Base-by-base conservation (phyloP, 78 protist species). In the Polysphondylium violaceum region DNA sequence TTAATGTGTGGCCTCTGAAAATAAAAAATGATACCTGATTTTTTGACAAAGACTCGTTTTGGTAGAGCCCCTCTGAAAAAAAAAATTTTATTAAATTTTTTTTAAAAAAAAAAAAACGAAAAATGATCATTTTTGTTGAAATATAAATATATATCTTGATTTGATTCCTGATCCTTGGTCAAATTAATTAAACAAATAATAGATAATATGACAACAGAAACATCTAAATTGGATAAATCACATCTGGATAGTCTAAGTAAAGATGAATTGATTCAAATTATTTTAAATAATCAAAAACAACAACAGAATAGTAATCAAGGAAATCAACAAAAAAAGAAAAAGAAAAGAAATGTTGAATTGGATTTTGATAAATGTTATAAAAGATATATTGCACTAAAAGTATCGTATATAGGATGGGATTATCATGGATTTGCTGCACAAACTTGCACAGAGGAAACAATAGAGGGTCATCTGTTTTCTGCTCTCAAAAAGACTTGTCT, bases 351-450 rank as follows among this genome's bases (percentile, higher is more conserved):
- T 19, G 68, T 2, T 33, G 90, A 83, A 31, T 17, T 83, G 33
- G 73, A 88, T 65, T 76, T 88, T 55, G 86, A 76, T 58, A 63
- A 51, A 58, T 88, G 68, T 40, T 51, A 47, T 63, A 53, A 31
- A 53, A 55, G 94, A 44, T 72, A 71, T 76, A 69, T 88, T 43
- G 94, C 94, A 51, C 44, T 88, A 7, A 69, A 73, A 38, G 50
- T 88, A 21, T 63, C 87, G 27, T 88, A 88, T 36, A 47, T 88
- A 8, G 94, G 94, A 2, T 88, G 87, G 87, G 56, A 77, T 25
- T 88, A 63, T 40, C 75, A 74, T 77, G 94, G 94, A 17, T 77
- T 65, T 63, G 94, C 94, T 35, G 71, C 77, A 23, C 94, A 88
- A 50, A 38, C 36, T 19, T 68, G 64, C 9, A 75, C 94, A 8